Evolutionary conservation across 192 early-diverging fungal species (phyloP), one percentile per base, ranked within the genome.

Genomic region (Backusella tuberculispora): DNA sequence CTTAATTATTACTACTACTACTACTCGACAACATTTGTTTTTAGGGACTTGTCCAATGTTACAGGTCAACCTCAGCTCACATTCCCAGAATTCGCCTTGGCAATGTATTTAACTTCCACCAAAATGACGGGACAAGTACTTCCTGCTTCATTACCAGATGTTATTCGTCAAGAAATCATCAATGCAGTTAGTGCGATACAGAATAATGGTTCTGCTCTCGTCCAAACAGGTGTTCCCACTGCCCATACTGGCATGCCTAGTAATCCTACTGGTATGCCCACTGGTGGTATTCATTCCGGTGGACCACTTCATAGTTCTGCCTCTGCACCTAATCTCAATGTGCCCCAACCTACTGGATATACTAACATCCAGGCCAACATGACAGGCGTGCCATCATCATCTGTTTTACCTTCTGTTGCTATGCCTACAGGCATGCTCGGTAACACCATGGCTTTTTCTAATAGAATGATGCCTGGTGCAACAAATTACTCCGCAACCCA

Each of bases 41-140:
- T 26, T 47, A 85, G 90, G 90, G 87, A 88, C 50, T 78, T 92
- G 12, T 83, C 89, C 8, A 89, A 92, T 50, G 72, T 87, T 0
- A 81, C 79, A 12, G 71, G 76, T 10, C 63, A 76, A 41, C 87
- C 86, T 1, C 79, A 84, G 44, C 81, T 92, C 34, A 85, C 88
- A 34, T 80, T 89, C 74, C 77, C 89, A 0, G 90, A 92, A 74
- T 92, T 92, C 78, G 87, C 83, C 53, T 69, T 92, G 64, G 88
- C 90, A 26, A 88, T 92, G 90, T 89, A 87, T 72, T 74, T 92
- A 37, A 86, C 90, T 5, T 85, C 89, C 46, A 80, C 85, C 12
- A 83, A 87, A 40, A 77, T 90, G 63, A 80, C 72, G 7, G 88
- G 88, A n/a, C 84, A 83, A 47, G 75, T 81, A 1, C 56, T 92